phyloP scores from a whole-genome alignment of 2,329 filamentous ascomycete genomes.

The Zymoseptoria ardabiliae region DNA sequence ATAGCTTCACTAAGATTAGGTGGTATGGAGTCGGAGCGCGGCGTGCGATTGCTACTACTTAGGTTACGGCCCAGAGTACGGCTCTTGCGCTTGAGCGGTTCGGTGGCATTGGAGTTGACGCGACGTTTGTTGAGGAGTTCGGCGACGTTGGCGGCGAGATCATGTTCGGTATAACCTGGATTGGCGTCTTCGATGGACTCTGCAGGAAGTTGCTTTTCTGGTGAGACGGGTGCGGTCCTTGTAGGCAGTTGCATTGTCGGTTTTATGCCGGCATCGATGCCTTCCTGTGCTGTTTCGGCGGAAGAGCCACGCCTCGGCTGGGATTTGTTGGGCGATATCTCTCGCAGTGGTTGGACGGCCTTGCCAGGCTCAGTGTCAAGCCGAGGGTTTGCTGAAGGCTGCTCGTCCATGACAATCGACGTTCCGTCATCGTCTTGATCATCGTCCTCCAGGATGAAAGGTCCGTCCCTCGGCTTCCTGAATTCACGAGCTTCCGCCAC shows the following conservation, averaged over 20 bases:
- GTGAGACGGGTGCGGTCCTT: not conserved
- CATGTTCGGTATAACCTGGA: conserved; percentile 6
- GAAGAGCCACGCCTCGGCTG: conserved; percentile 1
- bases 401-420: not conserved
- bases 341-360: conserved; percentile 12
- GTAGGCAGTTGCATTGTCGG: not conserved
- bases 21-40: conserved; percentile 10
- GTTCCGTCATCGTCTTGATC: conserved; percentile 19
- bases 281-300: not conserved
- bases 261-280: conserved; percentile 5
- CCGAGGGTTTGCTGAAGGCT: not conserved
- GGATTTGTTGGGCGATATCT: conserved; percentile 24
- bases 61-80: conserved; percentile 25
- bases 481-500: not conserved
- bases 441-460: conserved; percentile 27
- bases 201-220: not conserved
- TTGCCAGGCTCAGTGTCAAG: not conserved
- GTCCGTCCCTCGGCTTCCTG: conserved; percentile 9
- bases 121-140: conserved; percentile 15
- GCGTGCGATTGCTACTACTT: conserved; percentile 17
- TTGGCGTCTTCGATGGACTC: conserved; percentile 6
- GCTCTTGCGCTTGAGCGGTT: conserved; percentile 22
- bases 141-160: conserved; percentile 19
- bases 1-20: conserved; percentile 6
- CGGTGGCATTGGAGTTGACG: conserved; percentile 3